These are phyloP conservation scores for Alopecurus myosuroides DNA, from an alignment of 176 grass and related monocot genomes.

Conservation along the genomic window DNA sequence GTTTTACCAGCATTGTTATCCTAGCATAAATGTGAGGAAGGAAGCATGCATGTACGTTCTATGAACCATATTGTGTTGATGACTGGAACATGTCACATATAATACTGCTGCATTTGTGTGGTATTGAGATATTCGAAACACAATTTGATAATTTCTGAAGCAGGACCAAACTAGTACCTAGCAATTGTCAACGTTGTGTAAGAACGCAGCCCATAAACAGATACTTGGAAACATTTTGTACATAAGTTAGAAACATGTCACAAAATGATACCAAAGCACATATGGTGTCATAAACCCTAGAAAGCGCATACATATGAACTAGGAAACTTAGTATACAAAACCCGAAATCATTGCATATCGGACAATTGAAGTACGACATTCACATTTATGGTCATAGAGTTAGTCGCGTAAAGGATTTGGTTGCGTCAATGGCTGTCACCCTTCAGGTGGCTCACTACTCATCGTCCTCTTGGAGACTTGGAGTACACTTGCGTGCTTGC, in stretches of 20 bases:
- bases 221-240: not conserved
- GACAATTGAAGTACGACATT: too few relatives aligned
- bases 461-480: too few relatives aligned
- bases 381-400: too few relatives aligned
- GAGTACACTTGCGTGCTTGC: too few relatives aligned
- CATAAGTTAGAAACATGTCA: not conserved
- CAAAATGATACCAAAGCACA: not conserved
- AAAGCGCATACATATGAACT: not conserved
- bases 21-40: not conserved
- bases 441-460: too few relatives aligned
- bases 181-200: not conserved
- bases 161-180: not conserved
- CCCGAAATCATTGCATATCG: not conserved
- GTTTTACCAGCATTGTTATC: not conserved
- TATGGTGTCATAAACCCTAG: not conserved
- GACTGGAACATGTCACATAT: not conserved
- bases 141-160: not conserved
- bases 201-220: not conserved
- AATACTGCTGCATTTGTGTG: not conserved
- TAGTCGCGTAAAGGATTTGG: too few relatives aligned
- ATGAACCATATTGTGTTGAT: not conserved
- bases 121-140: not conserved
- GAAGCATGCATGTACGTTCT: not conserved
- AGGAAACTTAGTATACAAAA: not conserved
- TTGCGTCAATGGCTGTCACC: too few relatives aligned